Percentiles rank a stretch among this genome's conserved stretches.
phyloP scores from a whole-genome alignment of 1,284 basidiomycete genomes.

The Cutaneotrichosporon sp. region DNA sequence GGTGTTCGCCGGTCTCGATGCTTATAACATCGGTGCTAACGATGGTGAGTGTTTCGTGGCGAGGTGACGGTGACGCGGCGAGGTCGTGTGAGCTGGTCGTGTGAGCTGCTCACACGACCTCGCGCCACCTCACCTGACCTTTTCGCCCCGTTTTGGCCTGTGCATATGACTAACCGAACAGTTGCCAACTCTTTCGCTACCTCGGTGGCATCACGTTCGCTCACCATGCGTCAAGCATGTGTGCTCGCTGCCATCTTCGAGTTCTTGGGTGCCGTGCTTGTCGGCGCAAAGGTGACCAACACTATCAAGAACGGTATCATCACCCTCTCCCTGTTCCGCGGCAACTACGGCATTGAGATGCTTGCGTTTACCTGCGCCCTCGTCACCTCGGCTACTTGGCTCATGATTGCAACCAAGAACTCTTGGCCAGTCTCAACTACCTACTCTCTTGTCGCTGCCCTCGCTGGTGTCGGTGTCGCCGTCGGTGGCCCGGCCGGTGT shows the following conservation, averaged over 20 bases:
- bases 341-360: slow-evolving; percentile 55
- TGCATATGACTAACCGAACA: too few species aligned
- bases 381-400: slow-evolving; percentile 50
- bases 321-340: slow-evolving; percentile 47
- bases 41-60: slow-evolving; percentile 27
- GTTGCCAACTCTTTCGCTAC: slow-evolving; percentile 55
- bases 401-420: slow-evolving; percentile 53
- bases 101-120: too few species aligned
- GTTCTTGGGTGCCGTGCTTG: slow-evolving; percentile 54
- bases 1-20: slow-evolving; percentile 55
- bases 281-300: slow-evolving; percentile 53
- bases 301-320: slow-evolving; percentile 58
- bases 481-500: slow-evolving; percentile 51
- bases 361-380: slow-evolving; percentile 56
- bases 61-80: too few species aligned
- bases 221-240: slow-evolving; percentile 55
- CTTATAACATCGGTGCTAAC: slow-evolving; percentile 57
- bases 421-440: slow-evolving; percentile 56
- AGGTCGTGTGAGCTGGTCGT: too few species aligned
- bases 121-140: too few species aligned
- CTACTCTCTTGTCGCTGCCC: slow-evolving; percentile 55
- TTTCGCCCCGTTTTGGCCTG: too few species aligned
- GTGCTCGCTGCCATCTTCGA: slow-evolving; percentile 54
- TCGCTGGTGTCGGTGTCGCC: slow-evolving; percentile 57
- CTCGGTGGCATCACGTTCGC: slow-evolving; percentile 54